Evolutionary conservation across 371 early-diverging fungal species (phyloP).

Genomic region (Zychaea mexicana): DNA sequence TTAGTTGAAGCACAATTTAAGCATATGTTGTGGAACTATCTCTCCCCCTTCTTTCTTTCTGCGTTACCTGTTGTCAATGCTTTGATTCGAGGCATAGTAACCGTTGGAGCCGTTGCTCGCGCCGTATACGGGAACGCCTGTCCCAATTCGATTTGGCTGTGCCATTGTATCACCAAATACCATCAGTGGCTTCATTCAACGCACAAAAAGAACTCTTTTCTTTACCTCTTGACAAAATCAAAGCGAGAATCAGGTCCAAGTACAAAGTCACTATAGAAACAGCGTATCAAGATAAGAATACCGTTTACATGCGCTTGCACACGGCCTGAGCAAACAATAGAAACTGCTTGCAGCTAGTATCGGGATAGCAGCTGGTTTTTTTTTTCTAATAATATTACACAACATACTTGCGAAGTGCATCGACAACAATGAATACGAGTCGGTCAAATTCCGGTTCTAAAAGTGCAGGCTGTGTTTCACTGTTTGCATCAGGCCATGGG

Average conservation of each 20-base stretch:
- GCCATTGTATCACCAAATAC: too few relatives aligned
- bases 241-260: constrained; percentile 69
- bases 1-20: background rate
- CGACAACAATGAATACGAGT: constrained; percentile 79
- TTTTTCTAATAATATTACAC: background rate
- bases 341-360: too few relatives aligned
- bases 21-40: background rate
- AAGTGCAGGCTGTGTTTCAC: background rate
- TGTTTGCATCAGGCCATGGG: constrained; percentile 2
- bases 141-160: constrained; percentile 50
- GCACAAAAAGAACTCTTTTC: too few relatives aligned
- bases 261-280: constrained; percentile 69
- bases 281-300: background rate
- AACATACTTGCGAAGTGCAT: constrained; percentile 70
- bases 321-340: too few relatives aligned
- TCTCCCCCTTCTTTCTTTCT: constrained; percentile 45
- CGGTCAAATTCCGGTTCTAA: constrained; percentile 65
- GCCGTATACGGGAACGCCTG: constrained; percentile 70
- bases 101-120: constrained; percentile 87
- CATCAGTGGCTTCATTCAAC: too few relatives aligned
- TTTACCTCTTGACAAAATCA: constrained; percentile 60
- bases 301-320: background rate
- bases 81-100: constrained; percentile 93
- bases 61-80: constrained; percentile 88
- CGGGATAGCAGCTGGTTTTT: too few relatives aligned